Evolutionary conservation across 2,329 filamentous ascomycete species (phyloP), one percentile per base, ranked within the genome.

Genomic region (Neonectria hederae): DNA sequence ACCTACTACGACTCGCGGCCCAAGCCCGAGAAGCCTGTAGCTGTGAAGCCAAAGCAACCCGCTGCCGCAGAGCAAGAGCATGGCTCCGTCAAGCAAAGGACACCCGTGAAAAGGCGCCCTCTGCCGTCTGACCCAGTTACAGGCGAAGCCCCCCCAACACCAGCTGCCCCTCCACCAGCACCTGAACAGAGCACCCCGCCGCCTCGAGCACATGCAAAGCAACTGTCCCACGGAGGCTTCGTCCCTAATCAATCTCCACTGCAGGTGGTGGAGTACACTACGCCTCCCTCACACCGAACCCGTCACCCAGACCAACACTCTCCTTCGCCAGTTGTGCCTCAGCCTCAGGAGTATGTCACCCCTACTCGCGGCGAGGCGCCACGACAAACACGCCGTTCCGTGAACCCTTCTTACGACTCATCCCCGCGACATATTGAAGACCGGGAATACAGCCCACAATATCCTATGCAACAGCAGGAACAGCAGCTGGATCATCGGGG

Each of bases 1-100:
- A 99, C 96, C 45, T 99, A 92, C 81, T 99, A 98, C 83, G 96
- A 99, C 78, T 90, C 87, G 60, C 87, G 95, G 26, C 92, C 93
- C 21, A 96, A 96, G 79, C 86, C 86, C 13, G 93, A 97, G 64
- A 94, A 91, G 79, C 81, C 84, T 1, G 65, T 48, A 17, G 81
- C 56, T 10, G 80, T 87, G 65, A 90, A 87, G 75, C 81, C 85
- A 63, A 87, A 80, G 72, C 76, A 77, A 32, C 76, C 78, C 45
- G 71, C 78, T 53, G 66, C 76, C 22, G 68, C 80, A 6, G 79
- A 80, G 52, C 74, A 76, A 63, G 81, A 78, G 63, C 72, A 74
- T 59, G 78, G 72, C 66, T 79, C 78, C 57, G 76, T 78, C 59
- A 77, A 85, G 82, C 63, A 86, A 70, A 83, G 84, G 69, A 85